Percentiles rank a stretch among this genome's conserved stretches.
Evolutionary conservation across 805 yeast genomes (phyloP).

Genomic region (Candida maris): DNA sequence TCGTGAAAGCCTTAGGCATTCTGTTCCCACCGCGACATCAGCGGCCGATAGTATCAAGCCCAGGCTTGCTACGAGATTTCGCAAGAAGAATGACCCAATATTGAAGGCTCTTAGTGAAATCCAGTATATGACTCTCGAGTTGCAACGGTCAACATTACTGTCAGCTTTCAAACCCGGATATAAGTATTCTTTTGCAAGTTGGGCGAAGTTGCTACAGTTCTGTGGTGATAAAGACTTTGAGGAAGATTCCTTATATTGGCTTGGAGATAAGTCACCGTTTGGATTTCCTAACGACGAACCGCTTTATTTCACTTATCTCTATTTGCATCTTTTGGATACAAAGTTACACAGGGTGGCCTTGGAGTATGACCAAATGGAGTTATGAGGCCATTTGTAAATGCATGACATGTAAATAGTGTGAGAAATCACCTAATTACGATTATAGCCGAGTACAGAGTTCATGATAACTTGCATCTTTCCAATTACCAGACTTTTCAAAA

Average conservation of each 20-base stretch:
- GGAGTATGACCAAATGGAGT: conserved; percentile 17
- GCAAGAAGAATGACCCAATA: conserved; percentile 25
- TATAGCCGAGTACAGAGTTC: too few relatives aligned
- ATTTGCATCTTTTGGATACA: conserved; percentile 23
- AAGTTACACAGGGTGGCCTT: conserved; percentile 25
- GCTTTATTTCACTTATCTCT: conserved; percentile 43
- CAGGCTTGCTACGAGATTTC: conserved; percentile 15
- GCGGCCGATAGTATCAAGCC: not conserved
- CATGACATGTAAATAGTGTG: too few relatives aligned
- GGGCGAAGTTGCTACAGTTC: conserved; percentile 40
- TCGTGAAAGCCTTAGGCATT: conserved; percentile 6
- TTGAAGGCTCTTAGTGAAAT: conserved; percentile 19
- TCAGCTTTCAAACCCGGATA: conserved; percentile 38
- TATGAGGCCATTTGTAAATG: too few relatives aligned
- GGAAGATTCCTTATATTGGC: conserved; percentile 48
- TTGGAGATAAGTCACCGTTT: conserved; percentile 63
- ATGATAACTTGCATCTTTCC: too few relatives aligned
- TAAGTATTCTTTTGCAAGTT: conserved; percentile 47
- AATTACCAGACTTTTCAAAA: too few relatives aligned
- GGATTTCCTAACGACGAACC: conserved; percentile 68
- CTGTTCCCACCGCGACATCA: conserved; percentile 2
- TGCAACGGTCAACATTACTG: conserved; percentile 32
- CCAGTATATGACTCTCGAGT: conserved; percentile 28
- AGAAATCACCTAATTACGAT: too few relatives aligned
- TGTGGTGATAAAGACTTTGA: conserved; percentile 24